Evolutionary conservation across 2,329 filamentous ascomycete genomes (phyloP), one percentile per base, ranked within the genome.

Genomic region (Fusarium clavum): DNA sequence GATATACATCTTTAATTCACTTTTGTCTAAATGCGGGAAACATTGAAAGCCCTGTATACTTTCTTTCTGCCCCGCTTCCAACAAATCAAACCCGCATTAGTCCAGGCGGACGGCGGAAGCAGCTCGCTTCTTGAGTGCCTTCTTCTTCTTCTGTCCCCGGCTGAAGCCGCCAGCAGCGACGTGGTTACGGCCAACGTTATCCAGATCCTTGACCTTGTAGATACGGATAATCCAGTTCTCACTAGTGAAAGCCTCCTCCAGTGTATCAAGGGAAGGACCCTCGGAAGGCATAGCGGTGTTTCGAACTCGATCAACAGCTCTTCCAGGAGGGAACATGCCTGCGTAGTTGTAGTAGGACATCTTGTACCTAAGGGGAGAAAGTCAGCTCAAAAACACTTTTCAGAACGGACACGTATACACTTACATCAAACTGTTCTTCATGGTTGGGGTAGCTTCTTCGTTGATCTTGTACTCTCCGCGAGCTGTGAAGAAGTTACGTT

Each of bases 191-290:
- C 94, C 95, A 72, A 99, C 86, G 80, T 98, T 98, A 84, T 99
- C 96, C 64, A 98, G 90, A 76, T 97, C 94, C 86, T 99, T 99
- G 83, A 99, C 96, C 87, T 99, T 99, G 88, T 98, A 99, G 78
- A 99, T 98, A 71, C 96, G 89, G 79, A 99, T 98, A 81, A 99
- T 99, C 96, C 96, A 99, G 87, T 99, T 99, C 86, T 99, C 96
- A 77, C 94, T 97, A 58, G 97, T 99, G 81, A 97, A 99, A 12
- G 96, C 96, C 83, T 99, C 96, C 80, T 99, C 96, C 48, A 99
- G 83, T 7, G 92, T 96, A 81, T 92, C 94, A 63, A 99, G 90
- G 66, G 92, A 88, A 11, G 96, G 96, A 2, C 93, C 91, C 73
- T 94, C 87, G 14, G 93, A 89, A n/a, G 96, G 97, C 54, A 98